These are phyloP conservation scores for Begonia peltatifolia DNA, from an alignment of 306 rosid genomes.

Conservation along the genomic window DNA sequence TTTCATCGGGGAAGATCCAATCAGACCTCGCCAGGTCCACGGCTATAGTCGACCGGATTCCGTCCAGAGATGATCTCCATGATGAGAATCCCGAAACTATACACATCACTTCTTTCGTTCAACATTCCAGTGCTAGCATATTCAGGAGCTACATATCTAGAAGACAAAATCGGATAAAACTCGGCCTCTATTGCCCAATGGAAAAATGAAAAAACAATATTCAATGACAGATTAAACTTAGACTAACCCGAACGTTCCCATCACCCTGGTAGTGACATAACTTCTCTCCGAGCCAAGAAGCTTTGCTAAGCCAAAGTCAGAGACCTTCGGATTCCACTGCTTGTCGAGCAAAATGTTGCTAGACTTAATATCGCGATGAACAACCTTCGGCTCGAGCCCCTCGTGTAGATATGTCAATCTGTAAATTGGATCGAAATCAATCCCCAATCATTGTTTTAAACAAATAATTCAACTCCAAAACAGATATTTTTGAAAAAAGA, in stretches of 20 bases:
- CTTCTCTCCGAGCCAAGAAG: conserved; percentile 48
- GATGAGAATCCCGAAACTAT: conserved; percentile 45
- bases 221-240: not conserved
- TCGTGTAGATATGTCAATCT: conserved; percentile 51
- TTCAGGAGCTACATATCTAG: conserved; percentile 58
- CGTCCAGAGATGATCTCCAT: conserved; percentile 57
- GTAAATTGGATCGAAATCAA: not conserved
- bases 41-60: conserved; percentile 50
- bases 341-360: conserved; percentile 53
- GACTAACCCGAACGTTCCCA: conserved; percentile 60
- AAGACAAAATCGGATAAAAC: conserved; percentile 3
- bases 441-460: too few species aligned
- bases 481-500: too few species aligned
- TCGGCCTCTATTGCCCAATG: not conserved
- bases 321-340: conserved; percentile 50
- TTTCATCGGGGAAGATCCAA: not conserved
- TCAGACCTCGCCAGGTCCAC: conserved; percentile 44
- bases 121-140: conserved; percentile 61
- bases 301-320: conserved; percentile 56
- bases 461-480: too few species aligned
- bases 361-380: conserved; percentile 55
- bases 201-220: not conserved
- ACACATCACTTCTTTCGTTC: conserved; percentile 52
- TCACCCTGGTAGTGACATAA: conserved; percentile 52
- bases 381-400: conserved; percentile 57